Conservation (phyloP, 148 eudicot species). For the Rhododendron henanense region DNA sequence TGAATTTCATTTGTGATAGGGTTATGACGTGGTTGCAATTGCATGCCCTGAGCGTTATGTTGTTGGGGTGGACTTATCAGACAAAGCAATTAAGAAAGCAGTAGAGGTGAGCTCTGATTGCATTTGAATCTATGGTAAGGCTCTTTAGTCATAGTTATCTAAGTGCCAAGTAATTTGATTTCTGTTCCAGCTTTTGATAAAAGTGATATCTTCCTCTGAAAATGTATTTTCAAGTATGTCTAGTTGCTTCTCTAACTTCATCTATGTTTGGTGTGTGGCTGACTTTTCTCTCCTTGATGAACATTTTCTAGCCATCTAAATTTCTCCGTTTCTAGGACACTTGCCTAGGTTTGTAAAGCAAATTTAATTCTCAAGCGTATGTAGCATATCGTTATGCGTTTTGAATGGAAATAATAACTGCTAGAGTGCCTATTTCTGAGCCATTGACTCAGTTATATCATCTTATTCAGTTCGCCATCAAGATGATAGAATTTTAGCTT, state of each 20-base stretch:
- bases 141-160: not conserved
- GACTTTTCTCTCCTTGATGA: not conserved
- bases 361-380: not conserved
- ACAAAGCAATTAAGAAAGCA: constrained; percentile 58
- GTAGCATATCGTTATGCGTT: not conserved
- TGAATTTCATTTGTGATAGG: constrained; percentile 34
- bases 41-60: constrained; percentile 78
- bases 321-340: not conserved
- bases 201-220: not conserved
- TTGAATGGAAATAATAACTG: not conserved
- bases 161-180: not conserved
- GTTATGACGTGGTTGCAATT: constrained; percentile 66
- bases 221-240: not conserved
- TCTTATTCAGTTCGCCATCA: not conserved
- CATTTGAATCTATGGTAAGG: not conserved
- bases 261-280: not conserved
- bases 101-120: constrained; percentile 38
- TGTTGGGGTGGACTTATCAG: constrained; percentile 75
- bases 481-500: not conserved
- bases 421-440: not conserved
- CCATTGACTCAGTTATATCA: not conserved
- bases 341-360: not conserved
- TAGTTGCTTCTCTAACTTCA: not conserved
- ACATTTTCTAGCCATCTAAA: not conserved
- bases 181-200: not conserved